Evolutionary conservation across 2,329 filamentous ascomycete species (phyloP), one percentile per base, ranked within the genome.

Genomic region (Phyllosticta ampelicida): DNA sequence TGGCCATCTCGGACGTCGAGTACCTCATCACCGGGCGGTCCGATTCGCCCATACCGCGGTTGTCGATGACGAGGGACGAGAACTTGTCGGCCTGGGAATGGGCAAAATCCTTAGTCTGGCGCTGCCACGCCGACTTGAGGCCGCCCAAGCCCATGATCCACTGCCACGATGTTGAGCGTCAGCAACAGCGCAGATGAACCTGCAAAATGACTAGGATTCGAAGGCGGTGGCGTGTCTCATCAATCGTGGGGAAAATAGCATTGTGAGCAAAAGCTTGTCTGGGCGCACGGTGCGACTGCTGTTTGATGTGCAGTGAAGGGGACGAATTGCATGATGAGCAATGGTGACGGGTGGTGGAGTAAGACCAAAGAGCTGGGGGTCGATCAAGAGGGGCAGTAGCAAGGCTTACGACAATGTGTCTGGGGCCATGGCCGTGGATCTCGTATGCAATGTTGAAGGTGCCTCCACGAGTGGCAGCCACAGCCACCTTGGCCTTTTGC

Each of bases 1-100:
- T 81, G 20, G 90, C 90, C 90, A 96, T 95, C 65, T 89, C 86
- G 48, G 81, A 85, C 2, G 90, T 94, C 28, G 86, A 86, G 76
- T 95, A 96, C 49, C 89, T 82, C 65, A 80, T 77, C 20, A 87
- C 68, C 0, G 90, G 90, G 70, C 87, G 90, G 73, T 88, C 87
- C 53, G 86, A 90, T 61, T 80, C 80, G 59, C 90, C 90, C 68
- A 95, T 86, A 62, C 90, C 90, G 64, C 90, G 83, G 73, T 95
- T 95, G 75, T 95, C 90, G 63, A 90, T 77, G 58, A 94, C 74
- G 6, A 96, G 79, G 58, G 85, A 85, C 0, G 86, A 86, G 74
- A 90, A 95, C 63, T 79, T 75, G 61, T 83, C 75, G 52, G 76
- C 79, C 61, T 83, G 77, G 54, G 83, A 77, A 73, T 95, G 90